These are phyloP conservation scores for Dentipellis fragilis DNA, from an alignment of 768 basidiomycete species.

Conservation along the genomic window DNA sequence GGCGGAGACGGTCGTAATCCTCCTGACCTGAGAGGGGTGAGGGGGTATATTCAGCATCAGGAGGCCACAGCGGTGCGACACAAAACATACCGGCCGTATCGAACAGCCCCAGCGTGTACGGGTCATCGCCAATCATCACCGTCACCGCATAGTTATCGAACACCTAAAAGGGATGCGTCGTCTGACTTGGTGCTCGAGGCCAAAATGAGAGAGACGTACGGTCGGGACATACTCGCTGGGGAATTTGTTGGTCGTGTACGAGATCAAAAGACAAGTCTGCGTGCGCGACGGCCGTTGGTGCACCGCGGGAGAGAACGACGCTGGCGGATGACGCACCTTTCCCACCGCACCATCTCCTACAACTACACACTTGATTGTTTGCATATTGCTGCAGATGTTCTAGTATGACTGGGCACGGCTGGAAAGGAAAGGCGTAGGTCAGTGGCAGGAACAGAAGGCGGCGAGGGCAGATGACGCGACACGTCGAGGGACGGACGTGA, in stretches of 20 bases:
- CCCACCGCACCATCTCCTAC: constrained; percentile 98
- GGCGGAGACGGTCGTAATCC: constrained; percentile 98
- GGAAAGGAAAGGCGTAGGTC: background rate
- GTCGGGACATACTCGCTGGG: constrained; percentile 99
- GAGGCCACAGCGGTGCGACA: background rate
- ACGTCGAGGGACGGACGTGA: background rate
- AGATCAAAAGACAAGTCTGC: constrained; percentile 93
- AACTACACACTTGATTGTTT: constrained; percentile 96
- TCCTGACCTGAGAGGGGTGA: constrained; percentile 67
- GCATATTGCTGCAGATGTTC: constrained; percentile 41
- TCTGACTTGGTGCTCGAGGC: constrained; percentile 12
- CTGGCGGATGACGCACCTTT: constrained; percentile 54
- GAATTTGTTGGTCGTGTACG: constrained; percentile 97
- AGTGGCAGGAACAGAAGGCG: constrained; percentile 6
- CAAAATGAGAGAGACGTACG: constrained; percentile 40
- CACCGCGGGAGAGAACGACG: background rate
- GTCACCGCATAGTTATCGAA: constrained; percentile 99
- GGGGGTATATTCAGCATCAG: constrained; percentile 8
- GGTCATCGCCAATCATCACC: constrained; percentile 99
- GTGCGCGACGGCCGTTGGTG: background rate
- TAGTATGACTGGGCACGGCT: background rate
- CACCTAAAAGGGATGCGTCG: constrained; percentile 38
- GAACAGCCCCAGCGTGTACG: constrained; percentile 95
- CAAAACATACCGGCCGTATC: constrained; percentile 89
- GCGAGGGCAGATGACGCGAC: background rate